Evolutionary conservation across 495 filamentous ascomycete species (phyloP).

Genomic region (Aspergillus asperescens): DNA sequence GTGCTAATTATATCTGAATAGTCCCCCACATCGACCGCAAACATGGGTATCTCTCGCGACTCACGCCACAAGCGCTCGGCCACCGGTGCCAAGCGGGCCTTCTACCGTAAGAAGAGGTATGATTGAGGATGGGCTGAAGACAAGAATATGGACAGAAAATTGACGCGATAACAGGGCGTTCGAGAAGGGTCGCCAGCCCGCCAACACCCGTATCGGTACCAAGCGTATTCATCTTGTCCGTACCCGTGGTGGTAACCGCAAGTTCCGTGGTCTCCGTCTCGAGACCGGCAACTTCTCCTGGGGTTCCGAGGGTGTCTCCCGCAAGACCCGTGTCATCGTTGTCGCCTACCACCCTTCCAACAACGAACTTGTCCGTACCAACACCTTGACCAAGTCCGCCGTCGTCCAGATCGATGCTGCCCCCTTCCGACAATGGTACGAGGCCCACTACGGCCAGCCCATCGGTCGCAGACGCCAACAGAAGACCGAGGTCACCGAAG

Average conservation of each 20-base stretch:
- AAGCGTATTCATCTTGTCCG: constrained; percentile 99
- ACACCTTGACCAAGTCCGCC: constrained; percentile 98
- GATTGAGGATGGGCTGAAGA: constrained; percentile 19
- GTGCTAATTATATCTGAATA: constrained; percentile 29
- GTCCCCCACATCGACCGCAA: constrained; percentile 57
- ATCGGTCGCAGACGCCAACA: constrained; percentile 87
- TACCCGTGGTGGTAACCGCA: constrained; percentile 97
- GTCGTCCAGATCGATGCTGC: constrained; percentile 98
- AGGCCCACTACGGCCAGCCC: constrained; percentile 92
- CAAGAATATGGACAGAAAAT: constrained; percentile 7
- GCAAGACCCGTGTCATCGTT: constrained; percentile 97
- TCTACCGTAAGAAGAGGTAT: constrained; percentile 85
- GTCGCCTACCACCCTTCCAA: constrained; percentile 99
- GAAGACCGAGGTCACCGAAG: constrained; percentile 62
- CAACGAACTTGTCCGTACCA: constrained; percentile 99
- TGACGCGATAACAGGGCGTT: constrained; percentile 66
- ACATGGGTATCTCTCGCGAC: constrained; percentile 99
- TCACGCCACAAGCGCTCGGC: constrained; percentile 98
- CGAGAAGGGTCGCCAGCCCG: constrained; percentile 98
- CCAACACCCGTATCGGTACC: constrained; percentile 96
- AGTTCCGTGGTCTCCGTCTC: constrained; percentile 98
- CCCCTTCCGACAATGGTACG: constrained; percentile 99
- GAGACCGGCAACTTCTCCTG: constrained; percentile 99
- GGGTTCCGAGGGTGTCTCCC: constrained; percentile 93
- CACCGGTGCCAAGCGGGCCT: constrained; percentile 92